Conservation (phyloP, 1,284 basidiomycete species). For the Ceratobasidium sp. region DNA sequence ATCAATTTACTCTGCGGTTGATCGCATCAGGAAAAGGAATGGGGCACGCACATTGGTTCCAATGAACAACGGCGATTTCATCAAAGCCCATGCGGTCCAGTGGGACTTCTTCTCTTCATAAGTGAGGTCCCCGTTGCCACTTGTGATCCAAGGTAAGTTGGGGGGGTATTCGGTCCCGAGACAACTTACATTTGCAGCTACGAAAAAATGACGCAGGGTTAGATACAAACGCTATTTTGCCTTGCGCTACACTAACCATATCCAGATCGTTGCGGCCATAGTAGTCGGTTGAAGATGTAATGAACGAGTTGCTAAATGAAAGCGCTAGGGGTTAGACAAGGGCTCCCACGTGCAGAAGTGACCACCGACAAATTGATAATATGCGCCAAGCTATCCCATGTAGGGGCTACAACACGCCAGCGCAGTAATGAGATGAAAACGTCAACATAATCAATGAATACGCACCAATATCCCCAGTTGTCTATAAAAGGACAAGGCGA, state of each 20-base stretch:
- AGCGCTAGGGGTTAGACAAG: slow-evolving; percentile 1
- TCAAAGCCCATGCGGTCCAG: slow-evolving; percentile 69
- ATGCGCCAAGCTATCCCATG: slow-evolving; percentile 52
- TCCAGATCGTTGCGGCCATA: slow-evolving; percentile 68
- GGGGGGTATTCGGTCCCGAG: background rate
- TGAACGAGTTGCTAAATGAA: slow-evolving; percentile 53
- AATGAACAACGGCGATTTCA: slow-evolving; percentile 64
- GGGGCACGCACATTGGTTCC: slow-evolving; percentile 50
- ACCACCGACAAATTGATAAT: slow-evolving; percentile 55
- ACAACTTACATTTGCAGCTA: slow-evolving; percentile 61
- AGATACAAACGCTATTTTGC: background rate
- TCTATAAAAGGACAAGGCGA: slow-evolving; percentile 39
- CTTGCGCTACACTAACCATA: slow-evolving; percentile 53
- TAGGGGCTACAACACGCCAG: slow-evolving; percentile 33
- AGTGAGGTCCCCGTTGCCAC: slow-evolving; percentile 63
- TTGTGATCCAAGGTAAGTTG: slow-evolving; percentile 43
- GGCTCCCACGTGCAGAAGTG: background rate
- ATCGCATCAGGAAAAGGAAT: background rate
- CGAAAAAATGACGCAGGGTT: slow-evolving; percentile 25
- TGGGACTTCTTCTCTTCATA: slow-evolving; percentile 67
- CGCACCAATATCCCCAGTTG: slow-evolving; percentile 50
- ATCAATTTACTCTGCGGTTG: background rate
- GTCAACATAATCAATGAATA: slow-evolving; percentile 1
- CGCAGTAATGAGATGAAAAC: background rate
- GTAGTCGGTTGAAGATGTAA: slow-evolving; percentile 62